Evolutionary conservation across 1,139 yeast species (phyloP).

Genomic region (Candida frijolesensis): DNA sequence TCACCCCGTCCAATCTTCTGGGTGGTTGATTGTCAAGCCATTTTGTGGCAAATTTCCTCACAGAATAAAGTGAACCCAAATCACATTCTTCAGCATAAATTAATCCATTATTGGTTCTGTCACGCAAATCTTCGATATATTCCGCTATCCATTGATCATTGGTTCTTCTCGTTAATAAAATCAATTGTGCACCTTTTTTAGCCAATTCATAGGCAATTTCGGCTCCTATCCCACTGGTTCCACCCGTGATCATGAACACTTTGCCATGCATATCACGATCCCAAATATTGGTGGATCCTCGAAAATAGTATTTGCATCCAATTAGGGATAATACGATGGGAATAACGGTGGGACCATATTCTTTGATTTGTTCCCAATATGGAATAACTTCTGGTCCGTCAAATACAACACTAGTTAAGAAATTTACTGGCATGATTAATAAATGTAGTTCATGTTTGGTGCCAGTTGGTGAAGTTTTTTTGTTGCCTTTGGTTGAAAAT

Average conservation of each 20-base stretch:
- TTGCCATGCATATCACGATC: slow-evolving; percentile 90
- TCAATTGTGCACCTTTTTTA: slow-evolving; percentile 79
- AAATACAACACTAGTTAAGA: slow-evolving; percentile 60
- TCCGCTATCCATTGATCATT: slow-evolving; percentile 80
- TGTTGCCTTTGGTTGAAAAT: background rate
- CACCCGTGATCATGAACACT: slow-evolving; percentile 78
- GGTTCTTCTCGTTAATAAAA: slow-evolving; percentile 66
- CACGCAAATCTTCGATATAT: slow-evolving; percentile 75
- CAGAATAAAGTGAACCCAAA: slow-evolving; percentile 67
- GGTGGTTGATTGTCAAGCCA: slow-evolving; percentile 95
- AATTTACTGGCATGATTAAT: slow-evolving; percentile 74
- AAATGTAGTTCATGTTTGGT: background rate
- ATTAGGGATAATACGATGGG: slow-evolving; percentile 36
- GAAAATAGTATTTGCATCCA: slow-evolving; percentile 67
- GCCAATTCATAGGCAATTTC: slow-evolving; percentile 76
- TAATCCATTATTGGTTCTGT: slow-evolving; percentile 65
- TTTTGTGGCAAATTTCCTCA: slow-evolving; percentile 89
- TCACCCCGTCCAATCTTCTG: slow-evolving; percentile 82
- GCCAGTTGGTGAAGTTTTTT: background rate
- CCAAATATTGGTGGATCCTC: slow-evolving; percentile 84
- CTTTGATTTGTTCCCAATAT: slow-evolving; percentile 60
- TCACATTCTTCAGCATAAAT: slow-evolving; percentile 91
- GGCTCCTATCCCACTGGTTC: slow-evolving; percentile 90
- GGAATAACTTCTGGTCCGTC: slow-evolving; percentile 79
- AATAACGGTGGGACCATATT: slow-evolving; percentile 53